phyloP scores from a whole-genome alignment of 139 green algal genomes.

The Dunaliella primolecta region DNA sequence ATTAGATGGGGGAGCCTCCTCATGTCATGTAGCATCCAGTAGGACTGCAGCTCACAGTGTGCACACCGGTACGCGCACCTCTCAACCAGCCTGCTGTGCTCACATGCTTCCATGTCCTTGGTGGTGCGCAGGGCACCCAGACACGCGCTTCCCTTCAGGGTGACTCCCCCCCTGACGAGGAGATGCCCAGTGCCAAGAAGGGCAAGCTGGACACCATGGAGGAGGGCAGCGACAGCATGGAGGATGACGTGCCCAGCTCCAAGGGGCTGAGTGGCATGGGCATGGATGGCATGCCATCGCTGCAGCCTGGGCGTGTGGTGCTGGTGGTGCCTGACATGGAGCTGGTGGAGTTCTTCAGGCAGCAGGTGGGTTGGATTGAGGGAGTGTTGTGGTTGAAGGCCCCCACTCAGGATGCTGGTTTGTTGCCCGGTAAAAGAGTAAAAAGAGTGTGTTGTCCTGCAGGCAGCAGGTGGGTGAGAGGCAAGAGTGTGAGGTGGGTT shows the following conservation, averaged over 20 bases:
- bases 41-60: too few species aligned
- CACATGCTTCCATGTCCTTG: too few species aligned
- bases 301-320: constrained; percentile 42
- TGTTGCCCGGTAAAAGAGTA: background rate
- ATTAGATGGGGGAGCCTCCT: too few species aligned
- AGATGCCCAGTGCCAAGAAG: constrained; percentile 3
- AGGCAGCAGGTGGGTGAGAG: too few species aligned
- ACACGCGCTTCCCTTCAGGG: background rate
- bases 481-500: background rate
- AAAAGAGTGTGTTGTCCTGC: too few species aligned
- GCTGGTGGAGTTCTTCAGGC: constrained; percentile 49
- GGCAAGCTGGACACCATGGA: background rate
- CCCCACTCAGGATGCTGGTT: background rate
- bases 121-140: background rate
- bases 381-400: too few species aligned
- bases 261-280: background rate
- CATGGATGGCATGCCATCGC: background rate
- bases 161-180: background rate
- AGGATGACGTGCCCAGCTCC: constrained; percentile 12
- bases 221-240: constrained; percentile 30
- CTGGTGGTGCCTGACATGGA: constrained; percentile 41
- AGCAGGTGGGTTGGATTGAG: constrained; percentile 1
- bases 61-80: too few species aligned
- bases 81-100: too few species aligned
- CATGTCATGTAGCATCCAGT: too few species aligned